Evolutionary conservation across 371 early-diverging fungal genomes (phyloP).

Genomic region (Cladochytrium tenue): DNA sequence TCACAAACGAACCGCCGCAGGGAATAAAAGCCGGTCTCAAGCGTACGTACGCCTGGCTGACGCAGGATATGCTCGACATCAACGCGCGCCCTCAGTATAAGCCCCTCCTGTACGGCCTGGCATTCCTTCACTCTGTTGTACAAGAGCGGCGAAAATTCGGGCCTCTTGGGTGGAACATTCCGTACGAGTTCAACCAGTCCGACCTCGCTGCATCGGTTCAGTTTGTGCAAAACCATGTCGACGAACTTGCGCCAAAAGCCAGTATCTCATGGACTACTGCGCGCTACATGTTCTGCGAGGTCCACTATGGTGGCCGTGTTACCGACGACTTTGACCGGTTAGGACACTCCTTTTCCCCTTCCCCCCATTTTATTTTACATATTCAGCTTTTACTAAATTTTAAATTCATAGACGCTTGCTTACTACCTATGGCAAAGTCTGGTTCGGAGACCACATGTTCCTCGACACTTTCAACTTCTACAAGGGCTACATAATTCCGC

Average conservation of each 20-base stretch:
- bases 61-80: conserved; percentile 68
- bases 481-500: too few species aligned
- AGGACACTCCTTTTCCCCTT: too few species aligned
- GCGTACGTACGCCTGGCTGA: conserved; percentile 62
- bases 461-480: too few species aligned
- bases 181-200: conserved; percentile 67
- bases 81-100: conserved; percentile 62
- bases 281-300: conserved; percentile 67
- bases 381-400: too few species aligned
- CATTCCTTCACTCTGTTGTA: conserved; percentile 64
- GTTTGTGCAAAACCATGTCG: conserved; percentile 66
- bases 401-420: too few species aligned
- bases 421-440: too few species aligned
- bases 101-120: conserved; percentile 58
- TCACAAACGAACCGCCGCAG: conserved; percentile 69
- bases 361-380: too few species aligned
- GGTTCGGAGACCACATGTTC: too few species aligned
- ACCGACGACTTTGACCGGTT: conserved; percentile 64
- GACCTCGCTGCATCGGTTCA: conserved; percentile 63
- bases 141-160: conserved; percentile 67
- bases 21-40: conserved; percentile 65
- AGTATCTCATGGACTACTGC: conserved; percentile 59
- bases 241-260: conserved; percentile 51
- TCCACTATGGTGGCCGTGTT: conserved; percentile 65
- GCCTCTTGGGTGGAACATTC: conserved; percentile 68